Base-by-base conservation (phyloP, 1,139 yeast species). In the Zygosaccharomyces sapae region DNA sequence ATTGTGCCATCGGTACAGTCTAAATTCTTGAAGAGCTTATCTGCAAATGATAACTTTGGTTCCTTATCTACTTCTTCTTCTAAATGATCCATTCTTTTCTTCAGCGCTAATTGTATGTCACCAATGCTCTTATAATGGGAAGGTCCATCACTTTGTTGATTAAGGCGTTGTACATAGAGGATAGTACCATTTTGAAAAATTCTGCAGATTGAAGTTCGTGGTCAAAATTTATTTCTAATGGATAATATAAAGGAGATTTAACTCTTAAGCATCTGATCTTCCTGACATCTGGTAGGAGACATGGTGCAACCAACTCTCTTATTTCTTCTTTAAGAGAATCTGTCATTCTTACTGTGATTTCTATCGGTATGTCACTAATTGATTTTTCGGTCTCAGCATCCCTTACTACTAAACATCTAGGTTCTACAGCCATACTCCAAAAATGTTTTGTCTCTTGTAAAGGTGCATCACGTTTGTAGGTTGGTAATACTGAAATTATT, bases 381-480 rank as follows among this genome's bases (percentile, higher is more conserved):
- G 86, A 79, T 44, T 72, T 73, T 12, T 72, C 77, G 0, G 83
- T 76, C 29, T 74, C 78, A 12, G 83, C 82, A 61, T 90, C 90
- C 48, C 92, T 73, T 0, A 86, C 76, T 8, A 86, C 76, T 12
- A 92, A 69, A 63, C 97, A 89, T 49, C 97, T 70, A 1, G 86
- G 83, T 55, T 84, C 90, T 7, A 86, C 84, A 0, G 95, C 79
- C 52, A 92, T 69, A 0, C 90, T 86, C 97, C 98, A 94, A 54
- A 94, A 83, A 65, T 89, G 95, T 43, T 96, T 74, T 40, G 90
- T 70, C 1, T 95, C 96, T 63, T 89, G 96, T 47, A 92, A 68
- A 61, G 86, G 88, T 12, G 85, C 74, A 0, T 97, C 96, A 54
- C 86, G 84, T 41, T 83, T 71, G 2, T 95, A 77, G 0, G 86